These are phyloP conservation scores for Microstroma glucosiphilum DNA, from an alignment of 1,284 basidiomycete species.

Conservation along the genomic window DNA sequence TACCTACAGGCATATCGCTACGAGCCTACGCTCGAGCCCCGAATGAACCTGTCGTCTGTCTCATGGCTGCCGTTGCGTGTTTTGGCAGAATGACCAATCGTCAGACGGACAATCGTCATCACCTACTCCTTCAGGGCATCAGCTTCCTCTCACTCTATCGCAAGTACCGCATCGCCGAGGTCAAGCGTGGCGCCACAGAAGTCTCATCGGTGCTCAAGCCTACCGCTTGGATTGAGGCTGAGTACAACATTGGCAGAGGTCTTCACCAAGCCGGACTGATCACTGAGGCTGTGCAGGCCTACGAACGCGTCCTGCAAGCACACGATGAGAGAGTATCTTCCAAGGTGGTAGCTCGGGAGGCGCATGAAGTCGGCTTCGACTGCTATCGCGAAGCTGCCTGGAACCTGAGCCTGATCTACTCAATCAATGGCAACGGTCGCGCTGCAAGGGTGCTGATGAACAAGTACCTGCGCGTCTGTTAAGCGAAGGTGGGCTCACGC, in stretches of 20 bases:
- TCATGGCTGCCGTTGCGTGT: constrained; percentile 74
- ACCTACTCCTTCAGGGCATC: constrained; percentile 51
- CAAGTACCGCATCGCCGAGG: constrained; percentile 8
- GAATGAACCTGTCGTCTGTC: constrained; percentile 75
- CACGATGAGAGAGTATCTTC: constrained; percentile 12
- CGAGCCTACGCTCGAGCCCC: constrained; percentile 78
- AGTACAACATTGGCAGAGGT: constrained; percentile 82
- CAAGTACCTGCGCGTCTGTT: constrained; percentile 3
- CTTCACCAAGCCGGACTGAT: constrained; percentile 69
- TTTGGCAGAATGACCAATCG: constrained; percentile 83
- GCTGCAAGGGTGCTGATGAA: constrained; percentile 9
- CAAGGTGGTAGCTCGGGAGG: background rate
- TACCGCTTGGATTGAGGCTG: constrained; percentile 59
- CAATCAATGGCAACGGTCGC: constrained; percentile 13
- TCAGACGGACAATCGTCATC: constrained; percentile 87
- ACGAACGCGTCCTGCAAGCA: constrained; percentile 25
- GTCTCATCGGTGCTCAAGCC: constrained; percentile 22
- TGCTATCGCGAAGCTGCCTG: constrained; percentile 40
- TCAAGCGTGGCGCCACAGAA: constrained; percentile 58
- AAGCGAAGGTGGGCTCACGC: too few species aligned
- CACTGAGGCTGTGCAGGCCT: constrained; percentile 39
- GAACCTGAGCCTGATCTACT: constrained; percentile 40
- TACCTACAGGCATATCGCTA: constrained; percentile 54
- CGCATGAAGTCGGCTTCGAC: constrained; percentile 13
- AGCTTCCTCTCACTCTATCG: constrained; percentile 28